phyloP scores from a whole-genome alignment of 192 early-diverging fungal species.

The Podila minutissima region DNA sequence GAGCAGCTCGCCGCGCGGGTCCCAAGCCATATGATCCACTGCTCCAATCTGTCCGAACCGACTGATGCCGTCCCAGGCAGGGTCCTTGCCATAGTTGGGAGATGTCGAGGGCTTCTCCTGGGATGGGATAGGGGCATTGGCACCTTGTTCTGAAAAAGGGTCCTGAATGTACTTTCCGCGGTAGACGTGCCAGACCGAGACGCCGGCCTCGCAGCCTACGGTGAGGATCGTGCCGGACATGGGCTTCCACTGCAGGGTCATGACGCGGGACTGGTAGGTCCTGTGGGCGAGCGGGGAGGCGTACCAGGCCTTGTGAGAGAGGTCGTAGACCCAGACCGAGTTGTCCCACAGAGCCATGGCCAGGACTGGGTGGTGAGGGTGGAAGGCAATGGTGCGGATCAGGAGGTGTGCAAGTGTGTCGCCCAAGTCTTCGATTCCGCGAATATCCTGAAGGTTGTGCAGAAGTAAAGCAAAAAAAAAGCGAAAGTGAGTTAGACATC shows the following conservation, averaged over 20 bases:
- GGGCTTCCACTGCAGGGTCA: conserved; percentile 41
- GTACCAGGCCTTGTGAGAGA: conserved; percentile 62
- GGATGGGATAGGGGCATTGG: neutral
- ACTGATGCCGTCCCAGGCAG: conserved; percentile 25
- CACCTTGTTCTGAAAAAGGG: neutral
- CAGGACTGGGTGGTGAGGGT: conserved; percentile 72
- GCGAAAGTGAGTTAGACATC: neutral
- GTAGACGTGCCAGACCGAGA: conserved; percentile 38
- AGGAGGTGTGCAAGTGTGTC: conserved; percentile 46
- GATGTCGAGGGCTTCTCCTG: neutral
- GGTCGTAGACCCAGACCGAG: conserved; percentile 75
- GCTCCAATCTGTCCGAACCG: conserved; percentile 11
- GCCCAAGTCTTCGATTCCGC: neutral
- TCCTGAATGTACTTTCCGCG: conserved; percentile 12
- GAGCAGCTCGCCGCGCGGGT: conserved; percentile 42
- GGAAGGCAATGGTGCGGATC: conserved; percentile 77
- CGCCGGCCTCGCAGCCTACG: conserved; percentile 21
- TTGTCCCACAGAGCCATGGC: conserved; percentile 77
- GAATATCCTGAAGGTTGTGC: neutral
- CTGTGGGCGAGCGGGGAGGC: conserved; percentile 33
- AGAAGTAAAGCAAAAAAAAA: neutral
- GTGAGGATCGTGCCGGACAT: conserved; percentile 42
- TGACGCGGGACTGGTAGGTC: conserved; percentile 18
- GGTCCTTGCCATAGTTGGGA: conserved; percentile 25
- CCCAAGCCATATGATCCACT: conserved; percentile 30